These are phyloP conservation scores for Ceratobasidium papillatum DNA, from an alignment of 1,284 basidiomycete species.

Conservation along the genomic window DNA sequence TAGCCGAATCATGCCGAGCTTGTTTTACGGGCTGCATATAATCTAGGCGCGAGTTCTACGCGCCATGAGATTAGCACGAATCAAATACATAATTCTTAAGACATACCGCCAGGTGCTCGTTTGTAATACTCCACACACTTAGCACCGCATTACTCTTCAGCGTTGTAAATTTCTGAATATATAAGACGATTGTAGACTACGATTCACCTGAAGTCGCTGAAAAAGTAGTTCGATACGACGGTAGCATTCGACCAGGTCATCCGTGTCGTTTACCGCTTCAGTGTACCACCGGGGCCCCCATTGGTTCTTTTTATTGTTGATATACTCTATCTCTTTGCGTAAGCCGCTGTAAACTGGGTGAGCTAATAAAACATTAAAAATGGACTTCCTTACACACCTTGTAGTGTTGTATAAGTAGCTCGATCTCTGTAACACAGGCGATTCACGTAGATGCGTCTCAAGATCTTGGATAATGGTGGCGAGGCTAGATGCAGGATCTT, in stretches of 20 bases:
- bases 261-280: not conserved
- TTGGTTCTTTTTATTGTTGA: no score
- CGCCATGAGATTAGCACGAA: not conserved
- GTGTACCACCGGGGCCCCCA: no score
- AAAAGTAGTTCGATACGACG: not conserved
- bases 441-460: no score
- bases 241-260: not conserved
- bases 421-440: no score
- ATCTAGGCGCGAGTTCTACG: not conserved
- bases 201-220: conserved; percentile 1
- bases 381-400: no score
- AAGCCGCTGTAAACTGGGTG: no score
- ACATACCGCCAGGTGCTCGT: not conserved
- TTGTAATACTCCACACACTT: not conserved
- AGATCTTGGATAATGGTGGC: no score
- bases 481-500: no score
- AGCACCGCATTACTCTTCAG: not conserved
- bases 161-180: not conserved
- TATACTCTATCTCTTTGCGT: no score
- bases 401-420: no score
- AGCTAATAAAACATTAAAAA: no score
- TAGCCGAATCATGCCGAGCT: no score
- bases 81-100: not conserved
- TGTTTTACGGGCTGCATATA: not conserved
- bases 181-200: not conserved